These are phyloP conservation scores for Sergeia podlipaevii DNA, from an alignment of 208 protist genomes.

Conservation along the genomic window DNA sequence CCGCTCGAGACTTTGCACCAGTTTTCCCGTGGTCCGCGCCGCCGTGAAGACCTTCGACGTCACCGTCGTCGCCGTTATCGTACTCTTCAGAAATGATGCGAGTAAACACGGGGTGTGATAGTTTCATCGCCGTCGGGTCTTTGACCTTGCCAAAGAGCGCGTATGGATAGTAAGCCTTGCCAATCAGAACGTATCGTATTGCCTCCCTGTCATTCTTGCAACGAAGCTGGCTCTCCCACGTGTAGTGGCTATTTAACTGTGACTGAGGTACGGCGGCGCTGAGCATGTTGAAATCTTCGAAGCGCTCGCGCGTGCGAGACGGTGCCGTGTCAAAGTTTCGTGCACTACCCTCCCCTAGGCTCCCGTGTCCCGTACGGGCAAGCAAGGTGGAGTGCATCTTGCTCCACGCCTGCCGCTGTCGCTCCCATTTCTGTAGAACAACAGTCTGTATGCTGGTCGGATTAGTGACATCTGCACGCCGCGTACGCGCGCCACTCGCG, in stretches of 20 bases:
- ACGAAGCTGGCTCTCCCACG: slow-evolving; percentile 66
- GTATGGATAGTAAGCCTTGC: slow-evolving; percentile 64
- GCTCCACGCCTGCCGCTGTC: slow-evolving; percentile 61
- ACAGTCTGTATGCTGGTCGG: slow-evolving; percentile 65
- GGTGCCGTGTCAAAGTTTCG: slow-evolving; percentile 37
- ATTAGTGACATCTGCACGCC: slow-evolving; percentile 32
- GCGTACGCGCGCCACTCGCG: not conserved
- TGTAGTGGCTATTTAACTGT: slow-evolving; percentile 20
- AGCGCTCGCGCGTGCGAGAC: slow-evolving; percentile 26
- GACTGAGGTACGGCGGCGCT: slow-evolving; percentile 20
- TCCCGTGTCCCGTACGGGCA: slow-evolving; percentile 2
- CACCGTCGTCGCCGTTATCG: not conserved
- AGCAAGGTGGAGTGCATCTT: slow-evolving; percentile 20
- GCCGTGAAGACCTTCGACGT: not conserved
- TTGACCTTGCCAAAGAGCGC: slow-evolving; percentile 49
- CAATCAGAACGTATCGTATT: slow-evolving; percentile 58
- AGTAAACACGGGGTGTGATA: slow-evolving; percentile 35
- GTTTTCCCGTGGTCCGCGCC: not conserved
- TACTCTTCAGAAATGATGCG: slow-evolving; percentile 36
- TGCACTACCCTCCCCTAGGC: slow-evolving; percentile 1
- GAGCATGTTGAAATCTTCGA: slow-evolving; percentile 59
- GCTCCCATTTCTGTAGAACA: slow-evolving; percentile 57
- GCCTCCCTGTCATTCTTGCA: slow-evolving; percentile 16
- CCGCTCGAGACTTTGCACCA: not conserved
- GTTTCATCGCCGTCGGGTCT: slow-evolving; percentile 25